Conservation (phyloP, 306 rosid genomes). For the Comarum palustre region DNA sequence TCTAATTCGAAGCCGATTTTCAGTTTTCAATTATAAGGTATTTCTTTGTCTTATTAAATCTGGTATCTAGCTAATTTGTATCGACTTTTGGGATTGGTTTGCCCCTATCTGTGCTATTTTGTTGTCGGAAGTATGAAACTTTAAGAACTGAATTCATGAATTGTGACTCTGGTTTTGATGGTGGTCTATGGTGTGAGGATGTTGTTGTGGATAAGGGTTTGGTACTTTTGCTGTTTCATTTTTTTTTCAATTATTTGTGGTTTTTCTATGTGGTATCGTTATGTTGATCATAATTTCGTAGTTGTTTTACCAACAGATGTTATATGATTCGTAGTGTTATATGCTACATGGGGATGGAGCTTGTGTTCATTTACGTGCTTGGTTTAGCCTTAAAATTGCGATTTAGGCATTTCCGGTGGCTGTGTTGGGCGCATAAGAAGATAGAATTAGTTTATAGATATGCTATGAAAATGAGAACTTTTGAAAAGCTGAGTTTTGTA, state of each 20-base stretch:
- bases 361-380: not conserved
- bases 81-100: not conserved
- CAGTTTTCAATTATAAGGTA: no score
- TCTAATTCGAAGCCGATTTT: no score
- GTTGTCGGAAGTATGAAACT: not conserved
- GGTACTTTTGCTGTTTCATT: not conserved
- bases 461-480: no score
- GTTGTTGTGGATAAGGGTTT: not conserved
- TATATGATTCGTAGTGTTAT: not conserved
- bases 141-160: not conserved
- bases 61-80: no score
- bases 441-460: not conserved
- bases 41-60: no score
- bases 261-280: not conserved
- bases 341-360: not conserved
- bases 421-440: not conserved
- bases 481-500: slow-evolving; percentile 1
- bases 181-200: not conserved
- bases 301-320: not conserved
- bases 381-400: not conserved
- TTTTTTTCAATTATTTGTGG: not conserved
- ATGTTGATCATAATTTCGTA: not conserved
- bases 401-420: not conserved
- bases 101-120: not conserved
- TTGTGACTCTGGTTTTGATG: not conserved